These are phyloP conservation scores for Amaranthus cruentus DNA, from an alignment of 148 eudicot genomes.

Conservation along the genomic window DNA sequence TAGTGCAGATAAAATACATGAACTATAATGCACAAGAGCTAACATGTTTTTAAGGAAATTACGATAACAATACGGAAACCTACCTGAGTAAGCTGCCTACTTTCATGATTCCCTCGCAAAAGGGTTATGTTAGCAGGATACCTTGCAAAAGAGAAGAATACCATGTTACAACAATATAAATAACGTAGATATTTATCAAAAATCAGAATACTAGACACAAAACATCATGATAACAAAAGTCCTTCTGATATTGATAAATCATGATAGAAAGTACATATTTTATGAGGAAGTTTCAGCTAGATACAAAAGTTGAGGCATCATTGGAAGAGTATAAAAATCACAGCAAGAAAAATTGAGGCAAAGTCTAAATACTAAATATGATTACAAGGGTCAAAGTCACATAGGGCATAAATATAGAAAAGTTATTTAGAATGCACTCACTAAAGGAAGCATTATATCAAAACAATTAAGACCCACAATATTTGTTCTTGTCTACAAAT, in stretches of 20 bases:
- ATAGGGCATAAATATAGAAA: not conserved
- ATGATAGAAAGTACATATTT: not conserved
- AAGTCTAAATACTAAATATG: no score
- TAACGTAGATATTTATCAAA: not conserved
- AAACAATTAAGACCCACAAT: not conserved
- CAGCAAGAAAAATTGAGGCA: not conserved
- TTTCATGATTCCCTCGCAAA: conserved; percentile 97
- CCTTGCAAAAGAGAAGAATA: conserved; percentile 36
- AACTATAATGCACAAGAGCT: not conserved
- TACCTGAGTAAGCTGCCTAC: conserved; percentile 98
- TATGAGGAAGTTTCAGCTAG: no score
- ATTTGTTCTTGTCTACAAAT: not conserved
- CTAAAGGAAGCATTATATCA: not conserved
- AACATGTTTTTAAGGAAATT: not conserved
- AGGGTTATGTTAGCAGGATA: conserved; percentile 96
- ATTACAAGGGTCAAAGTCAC: not conserved
- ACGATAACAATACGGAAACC: conserved; percentile 6
- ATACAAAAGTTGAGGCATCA: not conserved
- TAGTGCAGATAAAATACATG: not conserved
- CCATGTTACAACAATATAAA: not conserved
- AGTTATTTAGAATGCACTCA: not conserved
- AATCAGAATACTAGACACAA: not conserved
- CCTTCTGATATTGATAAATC: not conserved
- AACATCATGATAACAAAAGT: not conserved
- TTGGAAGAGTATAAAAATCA: not conserved